Conservation (phyloP, 179 eudicot species). For the Corrigiola litoralis region DNA sequence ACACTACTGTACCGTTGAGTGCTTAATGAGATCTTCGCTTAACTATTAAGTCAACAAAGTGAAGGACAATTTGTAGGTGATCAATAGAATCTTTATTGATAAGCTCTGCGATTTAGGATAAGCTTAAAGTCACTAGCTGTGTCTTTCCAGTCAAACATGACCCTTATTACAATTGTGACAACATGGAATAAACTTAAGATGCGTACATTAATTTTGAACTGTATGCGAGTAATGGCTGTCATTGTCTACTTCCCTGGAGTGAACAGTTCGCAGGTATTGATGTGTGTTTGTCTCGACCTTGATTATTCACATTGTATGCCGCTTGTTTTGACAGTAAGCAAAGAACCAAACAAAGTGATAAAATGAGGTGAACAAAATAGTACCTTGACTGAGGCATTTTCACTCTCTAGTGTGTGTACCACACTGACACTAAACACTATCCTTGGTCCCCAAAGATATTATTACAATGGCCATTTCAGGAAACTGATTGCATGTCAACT, state of each 20-base stretch:
- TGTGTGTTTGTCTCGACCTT: conserved; percentile 1
- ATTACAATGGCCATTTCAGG: too few relatives aligned
- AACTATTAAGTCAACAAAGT: too few relatives aligned
- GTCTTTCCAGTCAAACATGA: neutral
- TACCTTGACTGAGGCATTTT: neutral
- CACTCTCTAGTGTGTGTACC: too few relatives aligned
- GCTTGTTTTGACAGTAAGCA: conserved; percentile 6
- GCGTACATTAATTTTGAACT: too few relatives aligned
- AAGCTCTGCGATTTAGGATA: conserved; percentile 5
- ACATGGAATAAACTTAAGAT: too few relatives aligned
- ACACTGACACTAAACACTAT: too few relatives aligned
- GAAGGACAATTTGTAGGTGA: neutral
- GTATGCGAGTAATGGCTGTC: too few relatives aligned
- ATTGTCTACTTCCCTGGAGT: too few relatives aligned
- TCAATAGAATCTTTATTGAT: neutral
- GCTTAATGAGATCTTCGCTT: neutral
- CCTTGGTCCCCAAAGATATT: too few relatives aligned
- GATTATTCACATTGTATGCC: neutral
- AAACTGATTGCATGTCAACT: too few relatives aligned
- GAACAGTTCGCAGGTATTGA: neutral
- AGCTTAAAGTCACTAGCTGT: conserved; percentile 6
- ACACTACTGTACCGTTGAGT: too few relatives aligned
- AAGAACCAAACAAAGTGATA: neutral
- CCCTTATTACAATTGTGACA: too few relatives aligned
- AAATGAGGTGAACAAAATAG: neutral